These are phyloP conservation scores for Bombardia bombarda DNA, from an alignment of 495 filamentous ascomycete species.

Conservation along the genomic window DNA sequence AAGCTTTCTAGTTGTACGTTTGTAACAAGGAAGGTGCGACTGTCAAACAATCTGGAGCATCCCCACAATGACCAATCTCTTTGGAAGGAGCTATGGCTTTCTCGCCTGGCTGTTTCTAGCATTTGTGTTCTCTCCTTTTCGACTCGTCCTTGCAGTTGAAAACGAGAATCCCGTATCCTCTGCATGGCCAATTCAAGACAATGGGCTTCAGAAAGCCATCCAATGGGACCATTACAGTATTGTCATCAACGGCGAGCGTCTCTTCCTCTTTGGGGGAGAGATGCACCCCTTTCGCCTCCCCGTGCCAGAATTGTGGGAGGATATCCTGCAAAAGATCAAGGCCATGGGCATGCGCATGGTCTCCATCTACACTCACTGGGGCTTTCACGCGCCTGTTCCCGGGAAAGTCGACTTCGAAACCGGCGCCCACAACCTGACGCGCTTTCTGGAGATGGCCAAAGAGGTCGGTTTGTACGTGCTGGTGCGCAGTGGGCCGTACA, in stretches of 20 bases:
- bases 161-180: background rate
- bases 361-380: conserved; percentile 52
- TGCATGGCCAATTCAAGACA: conserved; percentile 40
- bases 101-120: no score
- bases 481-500: conserved; percentile 52
- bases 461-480: conserved; percentile 52
- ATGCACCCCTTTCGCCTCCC: conserved; percentile 12
- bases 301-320: conserved; percentile 48
- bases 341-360: conserved; percentile 45
- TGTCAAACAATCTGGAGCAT: no score
- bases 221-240: conserved; percentile 55
- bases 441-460: conserved; percentile 48
- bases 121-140: no score
- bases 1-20: no score
- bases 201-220: conserved; percentile 43
- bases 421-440: conserved; percentile 45
- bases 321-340: conserved; percentile 53
- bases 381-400: conserved; percentile 44
- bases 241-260: conserved; percentile 45
- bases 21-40: no score
- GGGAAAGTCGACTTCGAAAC: conserved; percentile 47
- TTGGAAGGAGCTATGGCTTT: no score
- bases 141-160: background rate
- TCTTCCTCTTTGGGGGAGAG: conserved; percentile 52
- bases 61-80: no score